phyloP scores from a whole-genome alignment of 2,329 filamentous ascomycete genomes.

The Botryosphaeria dothidea region DNA sequence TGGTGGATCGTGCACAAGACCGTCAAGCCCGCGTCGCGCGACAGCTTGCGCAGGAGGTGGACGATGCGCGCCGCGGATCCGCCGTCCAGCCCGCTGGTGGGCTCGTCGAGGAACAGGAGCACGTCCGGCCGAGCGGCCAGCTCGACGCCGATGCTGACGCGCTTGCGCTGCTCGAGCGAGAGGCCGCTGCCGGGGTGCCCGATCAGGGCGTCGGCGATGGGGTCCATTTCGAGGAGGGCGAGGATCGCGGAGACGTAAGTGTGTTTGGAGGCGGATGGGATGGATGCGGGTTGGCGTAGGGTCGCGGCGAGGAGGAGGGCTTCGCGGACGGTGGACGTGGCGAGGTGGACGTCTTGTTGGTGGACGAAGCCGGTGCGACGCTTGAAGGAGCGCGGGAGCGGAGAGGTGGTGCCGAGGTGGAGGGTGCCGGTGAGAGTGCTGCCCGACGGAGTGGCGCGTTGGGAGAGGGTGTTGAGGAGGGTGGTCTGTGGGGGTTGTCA shows the following conservation, averaged over 20 bases:
- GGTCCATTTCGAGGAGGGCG: constrained; percentile 65
- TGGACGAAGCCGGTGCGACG: constrained; percentile 71
- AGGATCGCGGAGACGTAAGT: constrained; percentile 66
- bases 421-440: constrained; percentile 68
- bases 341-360: constrained; percentile 71
- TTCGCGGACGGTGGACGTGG: constrained; percentile 66
- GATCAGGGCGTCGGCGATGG: constrained; percentile 66
- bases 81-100: constrained; percentile 22
- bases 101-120: constrained; percentile 61
- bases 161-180: constrained; percentile 69
- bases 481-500: constrained; percentile 59
- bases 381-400: constrained; percentile 64
- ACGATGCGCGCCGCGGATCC: constrained; percentile 61
- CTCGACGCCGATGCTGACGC: constrained; percentile 72
- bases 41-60: constrained; percentile 64
- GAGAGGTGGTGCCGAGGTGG: constrained; percentile 64
- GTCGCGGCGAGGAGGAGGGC: constrained; percentile 70
- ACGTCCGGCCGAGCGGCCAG: constrained; percentile 67
- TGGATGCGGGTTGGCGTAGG: constrained; percentile 53
- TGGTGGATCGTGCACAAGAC: constrained; percentile 52
- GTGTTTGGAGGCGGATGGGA: constrained; percentile 59
- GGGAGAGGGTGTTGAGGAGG: constrained; percentile 73
- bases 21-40: constrained; percentile 46
- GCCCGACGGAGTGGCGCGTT: constrained; percentile 68
- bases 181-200: constrained; percentile 63